Evolutionary conservation across 305 asterid species (phyloP).

Genomic region (Fraxinus albicans): DNA sequence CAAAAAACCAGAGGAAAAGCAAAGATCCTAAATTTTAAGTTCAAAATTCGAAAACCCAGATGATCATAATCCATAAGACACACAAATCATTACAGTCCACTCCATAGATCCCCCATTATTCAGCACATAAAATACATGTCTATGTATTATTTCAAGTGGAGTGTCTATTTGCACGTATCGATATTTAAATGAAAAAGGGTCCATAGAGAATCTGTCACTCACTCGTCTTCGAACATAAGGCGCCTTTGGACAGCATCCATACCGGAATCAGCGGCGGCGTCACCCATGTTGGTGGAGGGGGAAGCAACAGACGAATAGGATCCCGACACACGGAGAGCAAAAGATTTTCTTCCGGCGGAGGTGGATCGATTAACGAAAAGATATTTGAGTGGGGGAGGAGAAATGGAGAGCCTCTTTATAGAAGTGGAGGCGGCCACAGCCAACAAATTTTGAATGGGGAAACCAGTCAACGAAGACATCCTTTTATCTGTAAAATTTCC

Average conservation of each 20-base stretch:
- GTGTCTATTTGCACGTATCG: background rate
- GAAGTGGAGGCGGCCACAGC: background rate
- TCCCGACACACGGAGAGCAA: conserved; percentile 3
- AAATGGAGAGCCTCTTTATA: background rate
- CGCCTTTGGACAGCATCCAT: conserved; percentile 98
- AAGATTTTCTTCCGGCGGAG: background rate
- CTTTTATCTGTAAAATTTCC: background rate
- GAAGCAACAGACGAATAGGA: conserved; percentile 20
- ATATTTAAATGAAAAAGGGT: background rate
- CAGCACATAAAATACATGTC: background rate
- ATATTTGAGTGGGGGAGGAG: conserved; percentile 26
- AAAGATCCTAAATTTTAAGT: background rate
- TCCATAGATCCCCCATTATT: background rate
- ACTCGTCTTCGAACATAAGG: conserved; percentile 99
- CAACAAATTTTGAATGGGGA: background rate
- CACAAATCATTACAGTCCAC: background rate
- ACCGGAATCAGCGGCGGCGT: conserved; percentile 53
- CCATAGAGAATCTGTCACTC: background rate
- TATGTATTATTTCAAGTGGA: background rate
- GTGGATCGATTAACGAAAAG: conserved; percentile 13
- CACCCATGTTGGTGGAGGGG: conserved; percentile 50
- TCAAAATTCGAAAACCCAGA: background rate
- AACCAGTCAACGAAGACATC: background rate
- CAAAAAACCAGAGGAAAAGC: background rate
- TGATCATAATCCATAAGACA: background rate